These are phyloP conservation scores for Rickenella mellea DNA, from an alignment of 768 basidiomycete genomes.

Conservation along the genomic window DNA sequence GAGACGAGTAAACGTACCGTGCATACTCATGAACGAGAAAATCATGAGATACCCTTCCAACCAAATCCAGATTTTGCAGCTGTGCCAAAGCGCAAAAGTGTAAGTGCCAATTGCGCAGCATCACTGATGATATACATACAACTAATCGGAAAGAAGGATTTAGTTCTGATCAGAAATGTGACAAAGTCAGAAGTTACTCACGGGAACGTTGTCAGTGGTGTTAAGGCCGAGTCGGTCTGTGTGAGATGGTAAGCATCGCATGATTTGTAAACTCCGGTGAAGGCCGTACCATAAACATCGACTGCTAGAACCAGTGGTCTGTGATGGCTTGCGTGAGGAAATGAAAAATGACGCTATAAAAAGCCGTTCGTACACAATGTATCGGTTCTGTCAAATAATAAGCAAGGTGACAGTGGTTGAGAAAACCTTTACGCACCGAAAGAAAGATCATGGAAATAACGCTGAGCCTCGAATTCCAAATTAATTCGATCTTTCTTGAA, in stretches of 20 bases:
- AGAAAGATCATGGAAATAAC: not conserved
- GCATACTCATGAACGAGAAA: not conserved
- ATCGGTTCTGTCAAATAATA: not conserved
- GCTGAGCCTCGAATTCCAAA: not conserved
- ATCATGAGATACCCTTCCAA: not conserved
- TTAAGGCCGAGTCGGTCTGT: not conserved
- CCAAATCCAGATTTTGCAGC: not conserved
- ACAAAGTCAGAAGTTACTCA: not conserved
- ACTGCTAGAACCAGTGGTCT: not conserved
- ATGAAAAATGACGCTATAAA: not conserved
- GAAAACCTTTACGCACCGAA: not conserved
- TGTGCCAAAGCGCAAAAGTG: not conserved
- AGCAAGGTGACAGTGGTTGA: not conserved
- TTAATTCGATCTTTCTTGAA: not conserved
- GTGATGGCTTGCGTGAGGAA: not conserved
- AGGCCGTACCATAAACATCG: not conserved
- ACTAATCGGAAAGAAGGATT: not conserved
- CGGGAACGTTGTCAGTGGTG: not conserved
- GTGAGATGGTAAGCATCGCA: too few relatives aligned
- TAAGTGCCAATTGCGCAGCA: not conserved
- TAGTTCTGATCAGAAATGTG: not conserved
- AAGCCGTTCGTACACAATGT: not conserved
- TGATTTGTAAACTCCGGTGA: slow-evolving; percentile 1
- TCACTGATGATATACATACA: not conserved
- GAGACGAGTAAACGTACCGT: not conserved